Evolutionary conservation across 1,284 basidiomycete species (phyloP).

Genomic region (Tilletia walkeri): DNA sequence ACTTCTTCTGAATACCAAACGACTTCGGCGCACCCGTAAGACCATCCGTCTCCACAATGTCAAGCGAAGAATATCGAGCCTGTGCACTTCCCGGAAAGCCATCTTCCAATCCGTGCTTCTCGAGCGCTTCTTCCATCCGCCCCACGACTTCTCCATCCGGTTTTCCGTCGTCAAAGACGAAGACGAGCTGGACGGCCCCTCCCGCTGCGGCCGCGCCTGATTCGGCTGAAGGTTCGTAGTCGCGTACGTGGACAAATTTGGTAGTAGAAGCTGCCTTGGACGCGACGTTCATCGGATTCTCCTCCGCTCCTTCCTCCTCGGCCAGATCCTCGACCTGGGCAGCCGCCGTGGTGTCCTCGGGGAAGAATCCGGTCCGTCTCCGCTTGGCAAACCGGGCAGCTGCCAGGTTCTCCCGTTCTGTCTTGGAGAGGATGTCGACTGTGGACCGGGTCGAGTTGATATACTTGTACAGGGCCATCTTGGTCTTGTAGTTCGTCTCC

Average conservation of each 20-base stretch:
- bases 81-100: conserved; percentile 1
- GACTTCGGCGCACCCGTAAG: conserved; percentile 13
- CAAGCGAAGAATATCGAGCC: not conserved
- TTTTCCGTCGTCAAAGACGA: conserved; percentile 43
- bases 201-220: conserved; percentile 25
- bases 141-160: conserved; percentile 21
- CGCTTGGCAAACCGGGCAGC: conserved; percentile 41
- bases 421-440: not conserved
- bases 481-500: not conserved
- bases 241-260: conserved; percentile 40
- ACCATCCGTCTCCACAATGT: conserved; percentile 32
- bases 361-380: conserved; percentile 42
- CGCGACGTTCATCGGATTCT: conserved; percentile 18
- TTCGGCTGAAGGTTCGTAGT: conserved; percentile 44
- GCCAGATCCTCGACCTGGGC: conserved; percentile 21
- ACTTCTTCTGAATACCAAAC: not conserved
- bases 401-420: not conserved
- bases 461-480: not conserved
- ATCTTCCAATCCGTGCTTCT: conserved; percentile 20
- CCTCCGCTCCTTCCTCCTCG: conserved; percentile 9
- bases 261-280: conserved; percentile 33
- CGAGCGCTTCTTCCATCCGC: conserved; percentile 27
- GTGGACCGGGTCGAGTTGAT: not conserved
- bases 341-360: conserved; percentile 23
- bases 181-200: conserved; percentile 30